Conservation (phyloP, 2,329 filamentous ascomycete species). For the Byssochlamys sp. region DNA sequence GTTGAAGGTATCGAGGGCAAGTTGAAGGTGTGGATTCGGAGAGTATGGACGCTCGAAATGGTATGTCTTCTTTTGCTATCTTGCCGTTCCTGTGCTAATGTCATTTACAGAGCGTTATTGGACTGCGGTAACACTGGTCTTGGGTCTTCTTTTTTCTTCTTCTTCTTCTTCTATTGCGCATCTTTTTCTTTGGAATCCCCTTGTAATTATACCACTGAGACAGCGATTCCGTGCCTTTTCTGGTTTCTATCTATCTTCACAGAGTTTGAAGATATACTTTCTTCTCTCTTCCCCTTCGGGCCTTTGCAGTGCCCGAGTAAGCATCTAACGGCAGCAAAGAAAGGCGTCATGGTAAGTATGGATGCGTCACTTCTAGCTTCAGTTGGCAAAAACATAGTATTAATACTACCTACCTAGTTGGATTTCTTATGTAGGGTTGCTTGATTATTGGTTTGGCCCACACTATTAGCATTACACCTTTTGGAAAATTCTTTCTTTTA, state of each 20-base stretch:
- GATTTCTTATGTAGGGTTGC: neutral
- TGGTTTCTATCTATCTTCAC: conserved; percentile 9
- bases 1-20: conserved; percentile 85
- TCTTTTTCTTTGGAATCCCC: conserved; percentile 10
- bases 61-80: conserved; percentile 33
- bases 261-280: conserved; percentile 13
- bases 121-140: conserved; percentile 47
- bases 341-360: conserved; percentile 13
- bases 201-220: conserved; percentile 10
- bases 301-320: neutral
- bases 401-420: neutral
- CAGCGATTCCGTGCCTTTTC: conserved; percentile 3
- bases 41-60: conserved; percentile 98
- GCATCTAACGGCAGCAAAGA: conserved; percentile 3
- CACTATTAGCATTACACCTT: neutral
- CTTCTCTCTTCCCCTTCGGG: conserved; percentile 1
- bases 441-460: neutral
- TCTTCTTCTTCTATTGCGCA: conserved; percentile 10
- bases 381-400: neutral
- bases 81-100: conserved; percentile 11
- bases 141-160: conserved; percentile 2
- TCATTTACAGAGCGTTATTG: conserved; percentile 62
- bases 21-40: conserved; percentile 94
- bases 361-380: neutral
- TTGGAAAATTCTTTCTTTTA: neutral